These are phyloP conservation scores for Phoenix roebelenii DNA, from an alignment of 176 grass and related monocot genomes.

Conservation along the genomic window DNA sequence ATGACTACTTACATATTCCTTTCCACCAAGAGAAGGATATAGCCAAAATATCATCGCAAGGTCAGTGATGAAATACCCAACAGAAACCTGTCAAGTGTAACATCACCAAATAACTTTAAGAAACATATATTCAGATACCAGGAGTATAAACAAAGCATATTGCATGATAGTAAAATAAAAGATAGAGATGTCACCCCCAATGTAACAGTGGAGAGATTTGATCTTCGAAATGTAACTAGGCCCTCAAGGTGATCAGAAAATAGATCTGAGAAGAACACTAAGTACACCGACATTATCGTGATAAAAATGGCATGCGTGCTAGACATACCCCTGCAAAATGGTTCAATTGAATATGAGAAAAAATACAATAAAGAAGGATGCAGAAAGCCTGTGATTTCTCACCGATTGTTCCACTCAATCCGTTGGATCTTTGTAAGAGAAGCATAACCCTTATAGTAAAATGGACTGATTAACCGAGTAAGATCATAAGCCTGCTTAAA, in stretches of 20 bases:
- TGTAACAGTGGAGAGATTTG: conserved; percentile 71
- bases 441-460: conserved; percentile 78
- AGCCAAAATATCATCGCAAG: conserved; percentile 82
- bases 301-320: conserved; percentile 93
- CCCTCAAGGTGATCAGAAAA: conserved; percentile 79
- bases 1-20: conserved; percentile 83
- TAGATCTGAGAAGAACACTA: conserved; percentile 81
- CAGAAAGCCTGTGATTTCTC: conserved; percentile 1
- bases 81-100: conserved; percentile 57
- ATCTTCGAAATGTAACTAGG: conserved; percentile 60
- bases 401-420: conserved; percentile 99
- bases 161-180: conserved; percentile 9
- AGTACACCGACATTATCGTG: conserved; percentile 75
- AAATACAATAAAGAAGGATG: not conserved
- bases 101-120: not conserved
- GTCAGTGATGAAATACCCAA: conserved; percentile 91
- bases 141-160: conserved; percentile 7
- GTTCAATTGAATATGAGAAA: not conserved
- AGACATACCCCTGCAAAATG: conserved; percentile 68
- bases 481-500: conserved; percentile 52
- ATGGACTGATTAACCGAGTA: conserved; percentile 63
- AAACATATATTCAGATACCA: too few species aligned
- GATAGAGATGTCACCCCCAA: conserved; percentile 57
- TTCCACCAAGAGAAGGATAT: conserved; percentile 87
- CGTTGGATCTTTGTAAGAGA: conserved; percentile 88